Evolutionary conservation across 2,329 filamentous ascomycete species (phyloP), one percentile per base, ranked within the genome.

Genomic region (Aspergillus flavus): DNA sequence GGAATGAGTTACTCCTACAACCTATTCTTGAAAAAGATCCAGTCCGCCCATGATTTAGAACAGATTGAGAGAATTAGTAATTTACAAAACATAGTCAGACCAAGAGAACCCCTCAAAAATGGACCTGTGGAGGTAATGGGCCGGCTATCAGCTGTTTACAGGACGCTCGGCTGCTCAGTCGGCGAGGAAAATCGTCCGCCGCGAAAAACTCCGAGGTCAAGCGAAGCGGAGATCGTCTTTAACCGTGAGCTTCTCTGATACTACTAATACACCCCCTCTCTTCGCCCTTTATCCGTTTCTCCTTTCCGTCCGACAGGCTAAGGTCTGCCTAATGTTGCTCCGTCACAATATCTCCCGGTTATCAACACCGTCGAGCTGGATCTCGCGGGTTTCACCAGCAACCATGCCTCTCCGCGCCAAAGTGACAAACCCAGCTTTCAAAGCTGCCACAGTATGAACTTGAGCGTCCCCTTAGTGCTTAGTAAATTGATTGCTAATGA

Each of bases 331-430:
- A 68, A 82, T 82, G 80, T 80, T 82, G 71, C 75, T 78, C 66
- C 76, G 79, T 74, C 74, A 73, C 66, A 74, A 71, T 67, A 73
- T 76, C 59, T 72, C 69, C 68, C 76, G 78, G 65, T 72, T 76
- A 63, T 67, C 75, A 60, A 75, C 75, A 68, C 78, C 80, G 78
- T 74, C 78, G 78, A 81, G 80, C 77, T 79, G 79, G 79, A 74
- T 78, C 76, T 82, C 79, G 73, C 78, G 78, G 75, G 72, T 73
- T 68, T 70, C 73, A 32, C 70, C 75, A 64, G 77, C 78, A 66
- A 79, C 73, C 62, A 97, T 97, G 92, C 92, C 93, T 77, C 85
- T 96, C 68, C 89, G 88, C 82, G 91, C 91, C 66, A 94, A 91
- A 79, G 84, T 93, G 68, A 80, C 84, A 74, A 85, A 86, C 76